Percentiles rank a stretch among this genome's conserved stretches.
These are phyloP conservation scores for Rhynchospora breviuscula DNA, from an alignment of 176 grass and related monocot species.

Conservation along the genomic window DNA sequence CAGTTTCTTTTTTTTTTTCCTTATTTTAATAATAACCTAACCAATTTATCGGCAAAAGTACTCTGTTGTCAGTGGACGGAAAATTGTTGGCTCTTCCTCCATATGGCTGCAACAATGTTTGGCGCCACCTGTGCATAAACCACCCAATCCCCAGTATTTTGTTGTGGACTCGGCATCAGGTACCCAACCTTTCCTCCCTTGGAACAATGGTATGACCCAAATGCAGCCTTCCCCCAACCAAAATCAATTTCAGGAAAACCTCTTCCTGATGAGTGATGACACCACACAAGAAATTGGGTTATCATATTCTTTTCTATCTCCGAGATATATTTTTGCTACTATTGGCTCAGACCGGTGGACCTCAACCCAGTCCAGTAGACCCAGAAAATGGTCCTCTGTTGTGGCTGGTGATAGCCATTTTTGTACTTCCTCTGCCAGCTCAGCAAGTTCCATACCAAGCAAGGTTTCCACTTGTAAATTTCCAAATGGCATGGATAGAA, in stretches of 20 bases:
- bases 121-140: constrained; percentile 42
- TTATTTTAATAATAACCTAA: background rate
- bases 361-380: constrained; percentile 62
- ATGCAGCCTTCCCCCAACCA: constrained; percentile 52
- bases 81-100: constrained; percentile 53
- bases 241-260: constrained; percentile 54
- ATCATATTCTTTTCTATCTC: constrained; percentile 1
- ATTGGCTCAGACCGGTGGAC: constrained; percentile 26
- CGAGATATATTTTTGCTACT: constrained; percentile 40
- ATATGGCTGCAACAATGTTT: constrained; percentile 50
- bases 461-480: constrained; percentile 9
- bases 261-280: constrained; percentile 54
- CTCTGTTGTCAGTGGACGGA: constrained; percentile 28
- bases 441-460: constrained; percentile 24
- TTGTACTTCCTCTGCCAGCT: constrained; percentile 49
- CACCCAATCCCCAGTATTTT: constrained; percentile 52
- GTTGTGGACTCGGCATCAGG: constrained; percentile 61
- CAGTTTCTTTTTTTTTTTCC: no score
- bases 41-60: constrained; percentile 25
- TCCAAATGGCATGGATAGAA: constrained; percentile 45
- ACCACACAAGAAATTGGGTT: constrained; percentile 35
- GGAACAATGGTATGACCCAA: constrained; percentile 68
- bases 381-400: constrained; percentile 44
- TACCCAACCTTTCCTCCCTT: constrained; percentile 46
- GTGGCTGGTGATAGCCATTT: constrained; percentile 37